Conservation (phyloP, 768 basidiomycete genomes). For the Phlegmacium glaucopus region DNA sequence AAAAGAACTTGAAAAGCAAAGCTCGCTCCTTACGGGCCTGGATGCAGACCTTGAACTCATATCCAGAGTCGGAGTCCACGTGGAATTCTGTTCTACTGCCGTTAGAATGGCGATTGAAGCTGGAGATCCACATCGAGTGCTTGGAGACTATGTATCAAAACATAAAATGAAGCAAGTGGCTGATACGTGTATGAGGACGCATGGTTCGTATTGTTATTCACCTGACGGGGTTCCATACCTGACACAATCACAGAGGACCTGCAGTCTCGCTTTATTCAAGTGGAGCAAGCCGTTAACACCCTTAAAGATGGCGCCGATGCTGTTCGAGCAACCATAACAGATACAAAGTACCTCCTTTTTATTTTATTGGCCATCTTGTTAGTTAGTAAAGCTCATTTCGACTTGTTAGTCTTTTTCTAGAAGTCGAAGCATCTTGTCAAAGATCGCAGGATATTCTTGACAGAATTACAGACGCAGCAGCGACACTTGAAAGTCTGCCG, state of each 20-base stretch:
- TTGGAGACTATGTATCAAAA: slow-evolving; percentile 79
- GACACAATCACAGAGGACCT: slow-evolving; percentile 49
- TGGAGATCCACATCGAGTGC: slow-evolving; percentile 62
- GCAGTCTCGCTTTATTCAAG: slow-evolving; percentile 46
- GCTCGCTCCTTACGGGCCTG: slow-evolving; percentile 55
- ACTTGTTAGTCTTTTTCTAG: slow-evolving; percentile 48
- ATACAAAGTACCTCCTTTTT: slow-evolving; percentile 38
- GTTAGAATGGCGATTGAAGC: slow-evolving; percentile 69
- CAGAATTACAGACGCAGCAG: slow-evolving; percentile 47
- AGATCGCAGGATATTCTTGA: slow-evolving; percentile 60
- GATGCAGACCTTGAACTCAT: slow-evolving; percentile 74
- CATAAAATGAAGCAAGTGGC: slow-evolving; percentile 80
- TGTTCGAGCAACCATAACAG: slow-evolving; percentile 48
- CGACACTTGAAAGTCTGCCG: slow-evolving; percentile 48
- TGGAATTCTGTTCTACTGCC: slow-evolving; percentile 68
- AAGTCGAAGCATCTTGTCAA: slow-evolving; percentile 51
- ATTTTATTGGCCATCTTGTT: background rate
- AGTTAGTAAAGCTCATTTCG: background rate
- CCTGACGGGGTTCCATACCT: background rate
- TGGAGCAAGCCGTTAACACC: slow-evolving; percentile 48
- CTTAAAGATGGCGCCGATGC: slow-evolving; percentile 58
- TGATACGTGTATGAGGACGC: slow-evolving; percentile 63
- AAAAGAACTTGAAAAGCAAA: slow-evolving; percentile 69
- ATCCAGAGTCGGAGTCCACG: slow-evolving; percentile 61
- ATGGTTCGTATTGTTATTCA: slow-evolving; percentile 42